Base-by-base conservation (phyloP, 805 yeast species). In the Nakazawaea wickerhamii region DNA sequence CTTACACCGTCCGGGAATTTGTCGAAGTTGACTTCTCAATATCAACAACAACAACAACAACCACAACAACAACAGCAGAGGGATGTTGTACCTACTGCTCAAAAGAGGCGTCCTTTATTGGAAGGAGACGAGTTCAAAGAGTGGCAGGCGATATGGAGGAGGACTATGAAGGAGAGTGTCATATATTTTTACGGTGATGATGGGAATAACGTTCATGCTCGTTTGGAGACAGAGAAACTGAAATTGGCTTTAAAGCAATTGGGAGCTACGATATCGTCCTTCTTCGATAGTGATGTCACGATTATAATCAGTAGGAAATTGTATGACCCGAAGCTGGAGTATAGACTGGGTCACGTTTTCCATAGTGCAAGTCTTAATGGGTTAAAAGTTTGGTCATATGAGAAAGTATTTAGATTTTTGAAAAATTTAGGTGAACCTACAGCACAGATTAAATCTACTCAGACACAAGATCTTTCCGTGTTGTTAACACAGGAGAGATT, bases 331-430 rank as follows among this genome's bases (percentile, higher is more conserved):
- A 53, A 49, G 47, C 55, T 52, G 31, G 68, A 58, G 10, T 75
- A 80, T 55, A 68, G 63, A 57, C 48, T 61, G 52, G 60, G 75
- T 45, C 95, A 90, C 57, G 78, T 87, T 7, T 73, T 88, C 50
- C 68, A 74, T 41, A 73, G 77, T 48, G 95, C 90, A 4, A 59
- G 64, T 25, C 68, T 67, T 38, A 71, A 70, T 40, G 78, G 77
- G 47, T 75, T 84, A 59, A 87, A 90, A 59, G 84, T 90, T 19
- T 91, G 97, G 96, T 77, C 82, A 30, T 81, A 77, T 53, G 95
- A 87, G 43, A 91, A 90, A 60, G 88, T 90, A 2, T 74, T 79
- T 53, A 66, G 96, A 40, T 90, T 90, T 55, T 70, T 89, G 59
- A 74, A 71, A 47, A 77, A 85, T 58, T 64, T 85, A 52, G 79